These are phyloP conservation scores for Didymellaceae sp. DNA, from an alignment of 2,329 filamentous ascomycete species.

Conservation along the genomic window DNA sequence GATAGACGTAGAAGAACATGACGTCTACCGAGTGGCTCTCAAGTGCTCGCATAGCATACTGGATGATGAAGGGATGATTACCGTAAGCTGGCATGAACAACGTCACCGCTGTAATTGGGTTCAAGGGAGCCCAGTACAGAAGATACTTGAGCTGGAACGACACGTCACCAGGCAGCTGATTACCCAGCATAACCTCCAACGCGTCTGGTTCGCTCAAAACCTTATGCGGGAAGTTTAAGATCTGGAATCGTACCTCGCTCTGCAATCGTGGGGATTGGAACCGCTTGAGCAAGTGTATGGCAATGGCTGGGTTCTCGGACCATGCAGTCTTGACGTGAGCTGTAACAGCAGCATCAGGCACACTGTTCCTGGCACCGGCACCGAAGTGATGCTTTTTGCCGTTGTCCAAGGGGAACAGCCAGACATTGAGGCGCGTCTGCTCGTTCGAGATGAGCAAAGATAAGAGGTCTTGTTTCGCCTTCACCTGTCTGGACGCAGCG, in stretches of 20 bases:
- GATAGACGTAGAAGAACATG: constrained; percentile 98
- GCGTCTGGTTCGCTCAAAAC: constrained; percentile 82
- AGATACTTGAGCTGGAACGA: constrained; percentile 85
- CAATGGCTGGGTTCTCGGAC: constrained; percentile 82
- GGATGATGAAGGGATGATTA: constrained; percentile 90
- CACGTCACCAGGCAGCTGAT: constrained; percentile 77
- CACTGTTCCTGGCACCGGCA: constrained; percentile 52
- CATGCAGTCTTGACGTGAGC: constrained; percentile 82
- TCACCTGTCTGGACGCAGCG: constrained; percentile 68
- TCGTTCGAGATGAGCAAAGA: constrained; percentile 83
- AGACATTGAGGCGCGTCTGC: constrained; percentile 81
- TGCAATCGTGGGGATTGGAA: constrained; percentile 78
- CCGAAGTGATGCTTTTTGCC: constrained; percentile 61
- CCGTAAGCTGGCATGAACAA: constrained; percentile 91
- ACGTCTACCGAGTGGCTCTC: constrained; percentile 96
- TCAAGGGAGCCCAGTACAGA: constrained; percentile 90
- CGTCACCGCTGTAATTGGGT: constrained; percentile 90
- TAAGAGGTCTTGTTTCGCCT: constrained; percentile 83
- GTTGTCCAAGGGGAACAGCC: constrained; percentile 81
- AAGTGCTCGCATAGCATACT: constrained; percentile 94
- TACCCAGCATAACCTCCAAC: constrained; percentile 80
- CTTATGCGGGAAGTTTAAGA: constrained; percentile 84
- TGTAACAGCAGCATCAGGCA: constrained; percentile 59
- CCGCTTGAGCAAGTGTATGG: constrained; percentile 81
- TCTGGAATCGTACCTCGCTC: constrained; percentile 77